phyloP scores from a whole-genome alignment of 2,329 filamentous ascomycete genomes.

The Tympanopsis confertula region DNA sequence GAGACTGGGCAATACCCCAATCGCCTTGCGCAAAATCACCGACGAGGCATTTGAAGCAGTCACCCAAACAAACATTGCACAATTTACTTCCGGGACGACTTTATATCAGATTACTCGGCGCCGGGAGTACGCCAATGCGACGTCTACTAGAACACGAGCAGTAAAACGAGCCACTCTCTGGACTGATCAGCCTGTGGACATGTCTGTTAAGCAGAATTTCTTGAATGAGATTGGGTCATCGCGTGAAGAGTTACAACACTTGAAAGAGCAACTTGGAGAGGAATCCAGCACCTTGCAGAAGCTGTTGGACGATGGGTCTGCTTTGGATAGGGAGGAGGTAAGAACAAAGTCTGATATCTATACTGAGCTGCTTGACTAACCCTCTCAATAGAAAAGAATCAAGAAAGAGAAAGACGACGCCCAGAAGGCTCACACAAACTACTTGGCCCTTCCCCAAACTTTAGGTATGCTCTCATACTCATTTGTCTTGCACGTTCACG shows the following conservation, averaged over 20 bases:
- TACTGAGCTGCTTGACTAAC: constrained; percentile 11
- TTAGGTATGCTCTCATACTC: constrained; percentile 40
- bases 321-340: too few relatives aligned
- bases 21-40: constrained; percentile 49
- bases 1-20: constrained; percentile 55
- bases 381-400: constrained; percentile 28
- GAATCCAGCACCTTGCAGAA: constrained; percentile 13
- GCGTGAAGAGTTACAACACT: constrained; percentile 10
- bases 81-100: too few relatives aligned
- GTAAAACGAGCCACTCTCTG: constrained; percentile 56
- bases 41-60: constrained; percentile 61
- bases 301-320: too few relatives aligned
- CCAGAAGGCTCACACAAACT: constrained; percentile 55
- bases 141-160: constrained; percentile 54
- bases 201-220: constrained; percentile 49
- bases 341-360: too few relatives aligned
- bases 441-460: constrained; percentile 56
- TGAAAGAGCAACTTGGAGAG: constrained; percentile 7
- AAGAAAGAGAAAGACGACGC: constrained; percentile 52
- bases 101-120: constrained; percentile 60
- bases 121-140: constrained; percentile 67
- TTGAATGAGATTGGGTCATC: constrained; percentile 31
- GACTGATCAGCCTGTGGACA: constrained; percentile 67
- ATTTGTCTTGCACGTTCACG: constrained; percentile 2
- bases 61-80: too few relatives aligned